phyloP scores from a whole-genome alignment of 1,139 yeast species.

The Saccharomyces hybrid region DNA sequence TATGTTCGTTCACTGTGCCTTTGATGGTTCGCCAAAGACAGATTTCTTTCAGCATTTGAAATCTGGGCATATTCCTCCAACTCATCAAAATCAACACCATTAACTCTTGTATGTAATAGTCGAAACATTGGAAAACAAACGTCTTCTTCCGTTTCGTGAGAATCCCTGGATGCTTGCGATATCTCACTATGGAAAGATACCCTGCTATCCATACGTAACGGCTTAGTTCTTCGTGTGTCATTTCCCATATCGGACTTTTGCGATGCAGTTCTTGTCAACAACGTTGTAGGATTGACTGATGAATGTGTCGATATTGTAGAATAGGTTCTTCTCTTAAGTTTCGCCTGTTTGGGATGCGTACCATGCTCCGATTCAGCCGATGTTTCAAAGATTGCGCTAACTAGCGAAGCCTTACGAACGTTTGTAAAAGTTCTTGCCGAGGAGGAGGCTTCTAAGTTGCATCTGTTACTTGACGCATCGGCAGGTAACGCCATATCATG shows the following conservation, averaged over 20 bases:
- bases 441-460: not conserved
- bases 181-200: constrained; percentile 52
- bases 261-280: constrained; percentile 8
- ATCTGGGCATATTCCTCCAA: constrained; percentile 66
- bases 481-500: not conserved
- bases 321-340: constrained; percentile 6
- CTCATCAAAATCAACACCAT: constrained; percentile 74
- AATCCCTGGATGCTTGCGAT: constrained; percentile 63
- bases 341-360: not conserved
- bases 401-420: not conserved
- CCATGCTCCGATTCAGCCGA: not conserved
- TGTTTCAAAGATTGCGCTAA: not conserved
- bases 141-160: constrained; percentile 91
- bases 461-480: not conserved
- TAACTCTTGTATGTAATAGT: constrained; percentile 49
- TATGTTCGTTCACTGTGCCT: not conserved
- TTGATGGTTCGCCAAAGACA: not conserved
- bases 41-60: constrained; percentile 25
- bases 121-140: constrained; percentile 93
- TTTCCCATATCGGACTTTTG: constrained; percentile 5
- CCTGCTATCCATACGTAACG: constrained; percentile 20
- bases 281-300: not conserved
- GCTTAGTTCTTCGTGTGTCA: constrained; percentile 5
- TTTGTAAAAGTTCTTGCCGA: not conserved
- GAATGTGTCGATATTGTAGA: constrained; percentile 6